phyloP scores from a whole-genome alignment of 305 asterid species.

The Andrographis paniculata region DNA sequence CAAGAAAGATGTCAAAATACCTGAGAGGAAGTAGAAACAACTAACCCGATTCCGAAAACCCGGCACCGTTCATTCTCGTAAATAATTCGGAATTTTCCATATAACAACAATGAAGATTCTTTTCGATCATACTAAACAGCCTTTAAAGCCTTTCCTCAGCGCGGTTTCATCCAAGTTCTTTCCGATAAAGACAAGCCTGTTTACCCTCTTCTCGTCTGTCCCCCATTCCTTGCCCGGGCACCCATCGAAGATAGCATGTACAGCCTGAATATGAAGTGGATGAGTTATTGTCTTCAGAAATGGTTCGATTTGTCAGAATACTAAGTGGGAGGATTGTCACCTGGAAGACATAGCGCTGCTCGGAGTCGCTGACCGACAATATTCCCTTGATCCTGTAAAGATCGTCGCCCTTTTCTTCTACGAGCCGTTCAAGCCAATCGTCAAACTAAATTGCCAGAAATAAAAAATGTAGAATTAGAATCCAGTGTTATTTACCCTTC shows the following conservation, averaged over 20 bases:
- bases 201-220: conserved; percentile 61
- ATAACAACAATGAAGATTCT: not conserved
- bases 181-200: conserved; percentile 85
- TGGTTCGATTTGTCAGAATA: not conserved
- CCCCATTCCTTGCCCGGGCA: conserved; percentile 89
- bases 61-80: no score
- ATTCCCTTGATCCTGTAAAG: conserved; percentile 92
- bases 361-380: conserved; percentile 58
- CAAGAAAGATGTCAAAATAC: no score
- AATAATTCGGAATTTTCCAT: no score
- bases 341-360: conserved; percentile 88
- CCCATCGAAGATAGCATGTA: conserved; percentile 72
- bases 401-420: conserved; percentile 88
- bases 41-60: no score
- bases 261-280: conserved; percentile 48
- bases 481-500: no score
- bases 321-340: conserved; percentile 22
- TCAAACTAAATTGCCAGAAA: conserved; percentile 47
- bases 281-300: not conserved
- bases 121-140: conserved; percentile 54
- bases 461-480: conserved; percentile 17
- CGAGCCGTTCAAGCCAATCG: conserved; percentile 87
- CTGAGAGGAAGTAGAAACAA: no score
- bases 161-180: conserved; percentile 76
- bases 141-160: conserved; percentile 75